Evolutionary conservation across 805 yeast genomes (phyloP), one percentile per base, ranked within the genome.

Genomic region (Kurtzmaniella fragi): DNA sequence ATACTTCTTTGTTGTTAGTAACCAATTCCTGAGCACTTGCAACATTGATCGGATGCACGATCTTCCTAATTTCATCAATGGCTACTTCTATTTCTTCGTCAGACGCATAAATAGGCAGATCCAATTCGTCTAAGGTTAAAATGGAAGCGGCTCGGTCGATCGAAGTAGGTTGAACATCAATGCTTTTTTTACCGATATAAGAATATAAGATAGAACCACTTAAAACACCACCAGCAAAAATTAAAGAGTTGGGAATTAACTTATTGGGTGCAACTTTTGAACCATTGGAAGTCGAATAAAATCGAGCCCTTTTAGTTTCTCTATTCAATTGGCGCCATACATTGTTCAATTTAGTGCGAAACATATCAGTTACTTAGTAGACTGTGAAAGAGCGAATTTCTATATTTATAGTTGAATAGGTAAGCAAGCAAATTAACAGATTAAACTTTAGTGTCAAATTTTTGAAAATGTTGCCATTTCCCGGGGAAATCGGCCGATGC

Each of bases 101-200:
- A 9, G 43, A 34, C 9, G 58, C 57, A 42, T 61, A 61, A 2
- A 27, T 11, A 0, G 67, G 66, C 2, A 61, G 31, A 1, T 26
- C 26, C 28, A 54, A 32, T 23, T 45, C 33, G 14, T 39, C 35
- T 6, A 57, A 41, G 3, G 54, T 53, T 2, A 58, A 54, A 20
- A 5, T 20, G 25, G 8, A 20, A 20, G 5, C 14, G 27, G 15
- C 6, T 32, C 9, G 25, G 25, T 20, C 25, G 36, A 31, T 17
- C 17, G 6, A 17, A 6, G 5, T 28, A 10, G n/a, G n/a, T 5
- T 5, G 5, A 5, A 13, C 14, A 12, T 28, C 30, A 28, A 28
- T 12, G 5, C 10, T 16, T 4, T 17, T 12, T n/a, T 28, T 9
- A 12, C 31, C 5, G 33, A 12, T 28, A n/a, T 14, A 16, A 16